These are phyloP conservation scores for Emergomyces pasteurianus DNA, from an alignment of 2,329 filamentous ascomycete species.

Conservation along the genomic window DNA sequence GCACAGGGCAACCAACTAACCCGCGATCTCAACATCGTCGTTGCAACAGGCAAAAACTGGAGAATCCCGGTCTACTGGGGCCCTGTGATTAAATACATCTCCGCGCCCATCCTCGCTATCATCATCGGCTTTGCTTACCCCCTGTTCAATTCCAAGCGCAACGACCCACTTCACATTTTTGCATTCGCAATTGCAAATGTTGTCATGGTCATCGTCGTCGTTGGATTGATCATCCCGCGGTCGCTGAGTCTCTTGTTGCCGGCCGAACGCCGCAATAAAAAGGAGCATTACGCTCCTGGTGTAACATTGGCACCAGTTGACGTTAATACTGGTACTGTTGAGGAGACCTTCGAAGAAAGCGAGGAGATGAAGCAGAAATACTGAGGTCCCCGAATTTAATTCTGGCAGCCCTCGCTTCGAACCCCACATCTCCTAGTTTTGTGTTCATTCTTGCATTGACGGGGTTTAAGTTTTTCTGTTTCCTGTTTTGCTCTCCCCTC, in stretches of 20 bases:
- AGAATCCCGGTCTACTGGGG: constrained; percentile 42
- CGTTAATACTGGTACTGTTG: not conserved
- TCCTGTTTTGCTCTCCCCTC: not conserved
- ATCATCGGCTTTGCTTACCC: not conserved
- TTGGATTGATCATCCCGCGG: not conserved
- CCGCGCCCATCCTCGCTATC: constrained; percentile 33
- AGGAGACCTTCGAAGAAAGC: not conserved
- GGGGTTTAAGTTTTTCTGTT: not conserved
- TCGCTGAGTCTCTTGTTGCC: not conserved
- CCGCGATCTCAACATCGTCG: constrained; percentile 40
- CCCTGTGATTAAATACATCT: constrained; percentile 39
- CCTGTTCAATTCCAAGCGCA: not conserved
- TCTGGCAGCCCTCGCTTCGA: not conserved
- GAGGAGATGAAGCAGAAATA: not conserved
- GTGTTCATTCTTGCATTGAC: not conserved
- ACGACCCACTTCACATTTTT: not conserved
- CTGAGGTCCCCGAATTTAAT: not conserved
- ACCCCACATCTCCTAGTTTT: not conserved
- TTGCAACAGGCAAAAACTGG: constrained; percentile 47
- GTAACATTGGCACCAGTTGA: not conserved
- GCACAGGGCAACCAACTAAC: constrained; percentile 31
- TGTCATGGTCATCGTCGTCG: not conserved
- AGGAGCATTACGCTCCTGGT: not conserved
- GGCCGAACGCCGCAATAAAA: not conserved
- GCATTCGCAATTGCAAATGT: not conserved